These are phyloP conservation scores for Mycogone perniciosa DNA, from an alignment of 2,329 filamentous ascomycete genomes.

Conservation along the genomic window DNA sequence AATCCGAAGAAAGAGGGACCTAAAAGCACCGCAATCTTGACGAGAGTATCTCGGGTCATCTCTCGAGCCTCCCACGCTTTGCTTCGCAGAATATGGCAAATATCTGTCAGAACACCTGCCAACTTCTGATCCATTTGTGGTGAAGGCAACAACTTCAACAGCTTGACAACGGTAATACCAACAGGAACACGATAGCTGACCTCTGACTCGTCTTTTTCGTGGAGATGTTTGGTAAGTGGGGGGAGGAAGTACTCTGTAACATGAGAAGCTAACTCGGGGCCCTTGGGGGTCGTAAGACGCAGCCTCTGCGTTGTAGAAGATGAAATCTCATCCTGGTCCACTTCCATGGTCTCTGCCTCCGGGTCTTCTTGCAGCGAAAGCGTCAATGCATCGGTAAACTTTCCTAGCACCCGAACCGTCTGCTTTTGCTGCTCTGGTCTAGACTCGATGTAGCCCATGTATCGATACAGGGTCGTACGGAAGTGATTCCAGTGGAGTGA, in stretches of 20 bases:
- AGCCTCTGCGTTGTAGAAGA: slow-evolving; percentile 39
- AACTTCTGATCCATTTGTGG: slow-evolving; percentile 67
- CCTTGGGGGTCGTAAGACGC: slow-evolving; percentile 57
- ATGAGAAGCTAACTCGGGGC: slow-evolving; percentile 63
- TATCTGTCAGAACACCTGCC: slow-evolving; percentile 79
- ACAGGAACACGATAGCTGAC: slow-evolving; percentile 90
- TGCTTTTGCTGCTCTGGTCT: slow-evolving; percentile 82
- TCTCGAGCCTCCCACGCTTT: slow-evolving; percentile 84
- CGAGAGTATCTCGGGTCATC: slow-evolving; percentile 80
- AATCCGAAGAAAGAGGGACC: slow-evolving; percentile 83
- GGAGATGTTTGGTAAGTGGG: slow-evolving; percentile 73
- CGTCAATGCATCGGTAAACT: slow-evolving; percentile 71
- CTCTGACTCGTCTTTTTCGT: slow-evolving; percentile 89
- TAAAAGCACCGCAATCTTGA: slow-evolving; percentile 73
- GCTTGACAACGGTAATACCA: slow-evolving; percentile 80
- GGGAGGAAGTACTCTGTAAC: slow-evolving; percentile 71
- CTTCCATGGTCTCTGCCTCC: slow-evolving; percentile 36
- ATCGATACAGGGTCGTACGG: slow-evolving; percentile 74
- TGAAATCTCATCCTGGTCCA: slow-evolving; percentile 28
- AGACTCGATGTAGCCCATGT: slow-evolving; percentile 72
- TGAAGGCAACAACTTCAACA: slow-evolving; percentile 72
- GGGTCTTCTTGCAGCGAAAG: slow-evolving; percentile 40
- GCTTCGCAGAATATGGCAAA: slow-evolving; percentile 87
- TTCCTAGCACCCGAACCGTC: slow-evolving; percentile 73
- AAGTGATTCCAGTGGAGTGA: slow-evolving; percentile 89